Base-by-base conservation (phyloP, 1,284 basidiomycete species). In the Pseudozyma sp. region DNA sequence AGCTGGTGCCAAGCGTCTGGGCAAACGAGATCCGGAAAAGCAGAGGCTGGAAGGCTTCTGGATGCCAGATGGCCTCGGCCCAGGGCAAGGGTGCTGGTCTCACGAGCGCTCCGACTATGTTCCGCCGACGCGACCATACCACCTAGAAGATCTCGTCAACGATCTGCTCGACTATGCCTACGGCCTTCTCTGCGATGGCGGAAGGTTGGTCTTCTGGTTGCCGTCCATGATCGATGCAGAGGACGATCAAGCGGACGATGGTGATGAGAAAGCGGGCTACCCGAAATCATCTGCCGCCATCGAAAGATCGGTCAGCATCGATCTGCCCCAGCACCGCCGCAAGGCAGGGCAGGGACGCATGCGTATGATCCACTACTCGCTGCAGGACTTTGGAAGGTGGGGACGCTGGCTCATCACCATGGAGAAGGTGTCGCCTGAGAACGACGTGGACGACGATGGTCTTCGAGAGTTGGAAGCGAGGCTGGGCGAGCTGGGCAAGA, bases 331-430 rank as follows among this genome's bases (percentile, higher is more conserved):
- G 40, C 72, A 75, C 40, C 63, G 64, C 19, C 63, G 72, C 17
- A 50, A 58, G 34, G 57, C 62, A n/a, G 72, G 72, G 1, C 52
- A 69, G 17, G 72, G 72, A 34, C 54, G 72, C 29, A 75, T 75
- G 72, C 67, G 67, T 11, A 59, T 75, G 63, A 59, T 94, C 33
- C 91, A 92, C 0, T 97, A 97, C 82, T 94, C 92, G 45, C 86
- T 94, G 75, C 96, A 99, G 85, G 91, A 93, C 82, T 99, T 97
- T 84, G 95, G 94, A 13, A 92, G 91, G 40, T 99, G 96, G 96
- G 94, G 94, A 3, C 88, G 96, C 67, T 77, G 80, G 68, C 63
- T 84, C 13, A 81, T 81, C 48, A 81, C 79, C 6, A 59, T 81
- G 57, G 73, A 81, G 56, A 81, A 80, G 68, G 53, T 75, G 3